Base-by-base conservation (phyloP, 2,329 filamentous ascomycete genomes). In the Verticillium nubilum region DNA sequence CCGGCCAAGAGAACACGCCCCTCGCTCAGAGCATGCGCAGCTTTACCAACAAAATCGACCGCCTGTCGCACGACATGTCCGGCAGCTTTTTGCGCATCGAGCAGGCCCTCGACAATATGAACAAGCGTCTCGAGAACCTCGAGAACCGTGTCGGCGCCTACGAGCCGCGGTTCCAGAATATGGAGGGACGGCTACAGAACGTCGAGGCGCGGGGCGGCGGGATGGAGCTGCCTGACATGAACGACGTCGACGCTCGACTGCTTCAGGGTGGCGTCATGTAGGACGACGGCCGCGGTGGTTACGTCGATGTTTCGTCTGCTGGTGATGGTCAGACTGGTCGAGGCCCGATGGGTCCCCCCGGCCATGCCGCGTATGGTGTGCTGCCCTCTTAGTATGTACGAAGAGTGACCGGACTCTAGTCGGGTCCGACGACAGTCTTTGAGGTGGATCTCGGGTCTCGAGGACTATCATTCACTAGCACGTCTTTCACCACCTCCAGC, bases 1-100 rank as follows among this genome's bases (percentile, higher is more conserved):
- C 82, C 1, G 82, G 82, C 27, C 80, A 84, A 61, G 83, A 86
- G 67, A 83, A 81, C 67, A 80, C 82, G 4, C 82, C 83, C 1
- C 74, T 85, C 60, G 80, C 81, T 2, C 84, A 85, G 65, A 83
- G 78, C 56, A 78, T 86, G 35, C 78, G 84, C 54, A 84, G 79
- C 54, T 76, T 86, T 53, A 82, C 78, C 6, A 84, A 85, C 68
- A 86, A 86, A 73, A 73, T 86, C 28, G 84, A 86, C 62, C 80
- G 84, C 29, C 74, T 86, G 61, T 77, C 74, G 59, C 83, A 86
- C 67, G 84, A 86, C 37, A 76, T 85, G 68, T 69, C 72, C 1
- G 79, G 84, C 61, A 80, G 80, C 5, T 75, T 86, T 60, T 70
- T 76, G 63, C 77, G 80, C 54, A 76, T 86, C 52, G 78, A 81